Conservation (phyloP, 495 filamentous ascomycete genomes). For the Staphylotrichum longicolle region DNA sequence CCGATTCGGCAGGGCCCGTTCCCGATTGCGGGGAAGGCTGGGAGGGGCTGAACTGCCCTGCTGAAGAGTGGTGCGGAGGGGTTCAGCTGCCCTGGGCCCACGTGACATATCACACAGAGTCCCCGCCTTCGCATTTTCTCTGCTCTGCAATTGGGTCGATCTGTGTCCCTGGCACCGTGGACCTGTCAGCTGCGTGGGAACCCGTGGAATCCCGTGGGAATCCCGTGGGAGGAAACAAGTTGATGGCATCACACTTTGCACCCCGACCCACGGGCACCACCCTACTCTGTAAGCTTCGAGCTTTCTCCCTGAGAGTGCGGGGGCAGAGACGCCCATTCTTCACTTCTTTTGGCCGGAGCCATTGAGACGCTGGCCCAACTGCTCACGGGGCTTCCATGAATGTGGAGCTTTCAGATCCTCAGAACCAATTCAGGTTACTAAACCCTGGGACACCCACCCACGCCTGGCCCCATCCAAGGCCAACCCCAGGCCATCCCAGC, state of each 20-base stretch:
- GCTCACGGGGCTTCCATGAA: background rate
- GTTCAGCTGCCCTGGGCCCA: background rate
- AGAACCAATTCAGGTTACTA: background rate
- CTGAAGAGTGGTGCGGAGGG: too few relatives aligned
- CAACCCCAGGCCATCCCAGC: too few relatives aligned
- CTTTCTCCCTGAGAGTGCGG: constrained; percentile 24
- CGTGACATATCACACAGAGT: constrained; percentile 6
- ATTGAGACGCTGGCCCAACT: background rate
- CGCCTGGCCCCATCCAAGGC: too few relatives aligned
- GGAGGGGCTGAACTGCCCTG: too few relatives aligned
- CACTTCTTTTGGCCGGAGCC: background rate
- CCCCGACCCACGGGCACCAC: too few relatives aligned
- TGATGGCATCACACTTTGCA: too few relatives aligned
- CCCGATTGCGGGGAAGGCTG: constrained; percentile 8
- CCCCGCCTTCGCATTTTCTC: constrained; percentile 12
- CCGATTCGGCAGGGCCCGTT: constrained; percentile 14
- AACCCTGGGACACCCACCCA: too few relatives aligned
- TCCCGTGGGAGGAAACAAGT: too few relatives aligned
- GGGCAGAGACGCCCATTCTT: background rate
- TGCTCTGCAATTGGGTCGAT: constrained; percentile 2
- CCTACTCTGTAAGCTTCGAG: too few relatives aligned
- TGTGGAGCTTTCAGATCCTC: constrained; percentile 9
- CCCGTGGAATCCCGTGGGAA: too few relatives aligned
- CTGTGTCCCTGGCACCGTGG: background rate
- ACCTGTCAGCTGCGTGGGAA: constrained; percentile 1